A percentile compares a stretch with the other conserved stretches of the same genome.
Conservation (phyloP, 805 yeast species). For the Wickerhamiella qilinensis region DNA sequence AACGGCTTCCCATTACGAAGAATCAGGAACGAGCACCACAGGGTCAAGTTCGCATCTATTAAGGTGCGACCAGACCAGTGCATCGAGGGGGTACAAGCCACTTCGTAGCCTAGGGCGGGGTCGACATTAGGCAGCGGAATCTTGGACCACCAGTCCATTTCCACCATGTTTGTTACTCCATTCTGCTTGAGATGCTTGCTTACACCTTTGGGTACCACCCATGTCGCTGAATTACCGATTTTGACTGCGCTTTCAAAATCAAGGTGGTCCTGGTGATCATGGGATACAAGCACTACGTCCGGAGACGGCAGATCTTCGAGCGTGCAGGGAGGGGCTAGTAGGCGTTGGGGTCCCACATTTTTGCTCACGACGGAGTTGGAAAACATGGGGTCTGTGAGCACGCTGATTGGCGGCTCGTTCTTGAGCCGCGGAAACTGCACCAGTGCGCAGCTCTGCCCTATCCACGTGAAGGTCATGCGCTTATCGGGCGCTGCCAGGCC, state of each 20-base stretch:
- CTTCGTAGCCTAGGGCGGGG: constrained; percentile 41
- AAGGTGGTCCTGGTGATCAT: constrained; percentile 91
- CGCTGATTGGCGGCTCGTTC: constrained; percentile 26
- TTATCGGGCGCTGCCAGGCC: constrained; percentile 12
- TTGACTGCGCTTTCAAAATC: constrained; percentile 41
- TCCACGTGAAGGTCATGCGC: constrained; percentile 65
- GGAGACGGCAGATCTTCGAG: constrained; percentile 49
- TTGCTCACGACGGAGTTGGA: constrained; percentile 44
- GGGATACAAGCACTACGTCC: constrained; percentile 66
- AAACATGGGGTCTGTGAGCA: constrained; percentile 78
- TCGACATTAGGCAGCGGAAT: constrained; percentile 27
- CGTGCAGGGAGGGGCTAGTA: constrained; percentile 59
- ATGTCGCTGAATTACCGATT: constrained; percentile 45
- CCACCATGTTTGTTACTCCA: constrained; percentile 49
- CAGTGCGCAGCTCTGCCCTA: constrained; percentile 80
- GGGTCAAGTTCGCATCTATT: constrained; percentile 60
- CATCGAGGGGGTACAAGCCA: constrained; percentile 77
- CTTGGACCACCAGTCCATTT: constrained; percentile 88
- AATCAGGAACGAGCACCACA: constrained; percentile 82
- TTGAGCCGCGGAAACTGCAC: constrained; percentile 44
- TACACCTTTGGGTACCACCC: constrained; percentile 84
- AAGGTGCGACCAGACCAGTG: constrained; percentile 89
- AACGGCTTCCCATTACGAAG: constrained; percentile 51
- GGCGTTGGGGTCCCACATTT: constrained; percentile 65
- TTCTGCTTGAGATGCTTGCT: constrained; percentile 37